Evolutionary conservation across 2,329 filamentous ascomycete species (phyloP), one percentile per base, ranked within the genome.

Genomic region (Aspergillus arachidicola): DNA sequence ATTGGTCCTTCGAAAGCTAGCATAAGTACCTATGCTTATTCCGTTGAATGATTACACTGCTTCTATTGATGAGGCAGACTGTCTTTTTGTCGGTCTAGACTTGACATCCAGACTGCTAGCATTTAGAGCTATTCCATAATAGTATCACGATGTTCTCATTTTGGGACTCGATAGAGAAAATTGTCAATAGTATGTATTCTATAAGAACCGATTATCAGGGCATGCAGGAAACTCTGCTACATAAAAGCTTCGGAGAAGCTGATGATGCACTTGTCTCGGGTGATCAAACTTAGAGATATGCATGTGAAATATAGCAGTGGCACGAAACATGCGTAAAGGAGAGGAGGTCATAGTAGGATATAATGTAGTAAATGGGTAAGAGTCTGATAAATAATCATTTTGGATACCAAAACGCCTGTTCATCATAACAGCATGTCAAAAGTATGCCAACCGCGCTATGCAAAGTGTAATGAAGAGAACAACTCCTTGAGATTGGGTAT

Each of bases 371-470:
- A 66, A 66, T 51, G 53, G 53, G 34, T 38, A 32, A 36, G 43
- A 38, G 54, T 51, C 34, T 46, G 38, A 64, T 61, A 64, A 59
- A 59, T 57, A 60, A 62, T 54, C 64, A 46, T 69, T 71, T 64
- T 69, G 61, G 68, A 66, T 69, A 67, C 67, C 66, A 71, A 70
- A 75, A 78, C 76, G 73, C 75, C 75, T 67, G 67, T 71, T 64
- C 68, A 63, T 73, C 71, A 71, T 74, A 69, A 76, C 69, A 71
- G 69, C 68, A 75, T 70, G 68, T 72, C 68, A 69, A 69, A 55
- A 73, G 61, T 66, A 73, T 74, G 73, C 75, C 72, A 72, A 74
- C 74, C 75, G 69, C 75, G 76, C 75, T 78, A 78, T 78, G 76
- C 75, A 78, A 77, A 72, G 69, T 70, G 66, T 66, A 66, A 69